Evolutionary conservation across 192 early-diverging fungal species (phyloP), one percentile per base, ranked within the genome.

Genomic region (Entomortierella chlamydospora): DNA sequence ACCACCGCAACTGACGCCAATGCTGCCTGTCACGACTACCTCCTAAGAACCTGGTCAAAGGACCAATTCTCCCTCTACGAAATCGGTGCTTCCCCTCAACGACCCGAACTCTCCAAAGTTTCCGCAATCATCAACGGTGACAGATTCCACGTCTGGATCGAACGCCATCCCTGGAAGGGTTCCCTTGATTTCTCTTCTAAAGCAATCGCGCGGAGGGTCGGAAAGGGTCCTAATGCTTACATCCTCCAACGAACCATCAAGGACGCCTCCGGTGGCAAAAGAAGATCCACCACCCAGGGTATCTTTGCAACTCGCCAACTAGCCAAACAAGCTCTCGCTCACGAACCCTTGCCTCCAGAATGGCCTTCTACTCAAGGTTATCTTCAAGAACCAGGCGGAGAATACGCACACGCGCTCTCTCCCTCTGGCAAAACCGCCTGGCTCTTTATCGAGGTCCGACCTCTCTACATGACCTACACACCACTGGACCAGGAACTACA

Each of bases 161-260:
- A 79, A 39, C 62, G 57, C 23, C 76, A 79, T 49, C 42, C 76
- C 2, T 79, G 76, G 76, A 63, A 70, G 30, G 76, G 76, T 11
- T 65, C 50, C 33, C 68, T 79, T 29, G 76, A 79, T 51, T 79
- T 79, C 56, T 70, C 76, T 20, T 70, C 76, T 30, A 69, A 70
- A 50, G 76, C 76, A 3, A 70, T 79, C 28, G 76, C 76, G 11
- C 58, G 50, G 29, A 29, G 76, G 4, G 68, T 47, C 12, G 76
- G 68, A 25, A 79, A 79, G 28, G 76, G 76, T 0, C 76, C 76
- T 1, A 79, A 70, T 25, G 76, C 76, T 39, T 79, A 79, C 15
- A 79, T 79, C 34, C 63, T 79, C 1, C 76, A 79, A 33, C 26
- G 76, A 22, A 79, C 76, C n/a, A 79, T 79, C 52, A 79, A 79